Conservation (phyloP, 1,284 basidiomycete genomes). For the Cutaneotrichosporon cutaneum region DNA sequence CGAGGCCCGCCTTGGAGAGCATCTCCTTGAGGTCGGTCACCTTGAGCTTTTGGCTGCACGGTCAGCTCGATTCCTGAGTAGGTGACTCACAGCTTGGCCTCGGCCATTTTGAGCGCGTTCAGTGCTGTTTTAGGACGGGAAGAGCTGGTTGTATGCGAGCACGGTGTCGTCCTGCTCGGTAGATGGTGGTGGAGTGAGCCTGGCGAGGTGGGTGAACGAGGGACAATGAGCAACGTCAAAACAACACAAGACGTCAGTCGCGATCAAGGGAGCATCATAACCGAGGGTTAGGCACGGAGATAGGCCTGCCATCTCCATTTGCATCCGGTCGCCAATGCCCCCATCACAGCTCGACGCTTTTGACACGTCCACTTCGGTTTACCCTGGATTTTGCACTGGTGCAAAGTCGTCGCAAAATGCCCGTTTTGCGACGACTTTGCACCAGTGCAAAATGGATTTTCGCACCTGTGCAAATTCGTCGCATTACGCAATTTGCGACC, state of each 20-base stretch:
- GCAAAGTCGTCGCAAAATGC: too few species aligned
- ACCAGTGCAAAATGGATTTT: too few species aligned
- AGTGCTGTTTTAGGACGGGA: background rate
- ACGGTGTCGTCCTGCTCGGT: background rate
- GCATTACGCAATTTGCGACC: too few species aligned
- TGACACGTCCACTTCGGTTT: too few species aligned
- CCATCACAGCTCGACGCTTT: too few species aligned
- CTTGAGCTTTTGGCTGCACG: slow-evolving; percentile 50
- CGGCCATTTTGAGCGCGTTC: slow-evolving; percentile 9
- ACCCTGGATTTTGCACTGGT: too few species aligned
- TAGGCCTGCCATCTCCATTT: background rate
- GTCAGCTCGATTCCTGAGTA: slow-evolving; percentile 5
- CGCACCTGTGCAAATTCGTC: too few species aligned
- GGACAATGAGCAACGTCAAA: background rate
- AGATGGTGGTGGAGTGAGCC: background rate
- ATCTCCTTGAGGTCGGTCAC: slow-evolving; percentile 55
- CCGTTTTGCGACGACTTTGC: too few species aligned
- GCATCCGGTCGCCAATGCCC: background rate
- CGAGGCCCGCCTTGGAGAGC: slow-evolving; percentile 40
- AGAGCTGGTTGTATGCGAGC: background rate
- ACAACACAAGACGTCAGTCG: background rate
- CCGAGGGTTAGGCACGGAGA: background rate
- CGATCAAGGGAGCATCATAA: background rate
- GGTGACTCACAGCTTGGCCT: slow-evolving; percentile 30
- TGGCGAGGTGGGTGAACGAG: background rate